Base-by-base conservation (phyloP, 495 filamentous ascomycete genomes). In the Podospora fimiseda region DNA sequence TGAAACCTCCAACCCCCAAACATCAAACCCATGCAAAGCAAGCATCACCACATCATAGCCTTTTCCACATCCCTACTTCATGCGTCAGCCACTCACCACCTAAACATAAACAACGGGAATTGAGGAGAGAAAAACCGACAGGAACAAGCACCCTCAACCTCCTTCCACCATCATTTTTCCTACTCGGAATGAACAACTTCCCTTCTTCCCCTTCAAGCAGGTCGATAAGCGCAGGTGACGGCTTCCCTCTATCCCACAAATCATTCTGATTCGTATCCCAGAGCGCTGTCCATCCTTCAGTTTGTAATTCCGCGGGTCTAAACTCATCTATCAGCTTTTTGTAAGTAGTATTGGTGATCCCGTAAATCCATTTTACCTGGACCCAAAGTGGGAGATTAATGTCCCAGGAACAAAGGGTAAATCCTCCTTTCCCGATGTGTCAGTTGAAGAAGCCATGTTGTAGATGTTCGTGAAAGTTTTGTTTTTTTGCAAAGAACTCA, bases 41-140 rank as follows among this genome's bases (percentile, higher is more conserved):
- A 88, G 71, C 55, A 89, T 70, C 30, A 84, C 70, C 3, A 87
- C 80, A 65, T 89, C 85, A 56, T 88, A 84, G 1, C 86, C 88
- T 47, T 80, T 77, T 3, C 87, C 88, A 59, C 88, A 92, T 6
- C 87, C 88, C 55, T 57, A 33, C 2, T 18, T 15, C 2, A 15
- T 19, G 47, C 11, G 3, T 43, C 11, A 43, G 50, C 20, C 11
- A 43, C 16, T 19, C 16, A 5, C 2, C 20, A 9, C 18, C 11
- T 3, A 9, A 1, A 9, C 13, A 16, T 19, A 19, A 19, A 9
- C 18, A n/a, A 23, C 11, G 8, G 30, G 30, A 46, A 7, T 0
- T 3, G 18, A 33, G 16, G 14, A 41, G 14, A 18, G 14, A 41
- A 18, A 41, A 30, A 33, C 44, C 21, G 16, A 47, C 44, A 20